Conservation (phyloP, 2,329 filamentous ascomycete genomes). For the Penicillium sp. region DNA sequence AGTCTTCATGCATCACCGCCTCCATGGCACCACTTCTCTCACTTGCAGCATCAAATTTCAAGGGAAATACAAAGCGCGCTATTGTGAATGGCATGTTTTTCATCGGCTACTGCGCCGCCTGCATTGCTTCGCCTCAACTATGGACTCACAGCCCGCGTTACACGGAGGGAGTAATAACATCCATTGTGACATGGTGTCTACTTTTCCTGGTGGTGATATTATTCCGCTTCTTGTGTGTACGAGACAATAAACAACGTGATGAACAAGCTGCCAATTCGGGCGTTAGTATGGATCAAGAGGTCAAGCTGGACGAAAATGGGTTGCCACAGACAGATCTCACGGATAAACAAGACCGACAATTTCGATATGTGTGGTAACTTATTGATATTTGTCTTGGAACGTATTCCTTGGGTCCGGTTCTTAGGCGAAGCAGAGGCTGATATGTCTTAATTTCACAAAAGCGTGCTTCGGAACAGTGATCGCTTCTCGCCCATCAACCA, state of each 20-base stretch:
- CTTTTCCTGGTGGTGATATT: conserved; percentile 13
- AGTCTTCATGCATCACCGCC: conserved; percentile 45
- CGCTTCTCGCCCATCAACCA: too few relatives aligned
- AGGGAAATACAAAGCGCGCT: conserved; percentile 52
- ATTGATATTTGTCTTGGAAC: neutral
- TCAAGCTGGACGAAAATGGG: conserved; percentile 14
- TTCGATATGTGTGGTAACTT: conserved; percentile 10
- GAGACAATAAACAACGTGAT: conserved; percentile 17
- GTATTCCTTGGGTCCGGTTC: neutral
- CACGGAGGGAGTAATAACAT: conserved; percentile 47
- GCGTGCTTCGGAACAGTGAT: too few relatives aligned
- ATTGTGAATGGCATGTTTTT: conserved; percentile 51
- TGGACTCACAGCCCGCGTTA: conserved; percentile 47
- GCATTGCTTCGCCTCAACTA: conserved; percentile 49
- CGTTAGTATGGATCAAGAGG: neutral
- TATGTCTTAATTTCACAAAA: too few relatives aligned
- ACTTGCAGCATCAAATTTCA: conserved; percentile 50
- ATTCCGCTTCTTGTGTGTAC: conserved; percentile 13
- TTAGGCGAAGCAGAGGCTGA: too few relatives aligned
- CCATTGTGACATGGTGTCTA: conserved; percentile 27
- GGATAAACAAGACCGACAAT: conserved; percentile 11
- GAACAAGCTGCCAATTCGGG: neutral
- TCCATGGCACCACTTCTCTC: conserved; percentile 45
- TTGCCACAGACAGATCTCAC: conserved; percentile 13
- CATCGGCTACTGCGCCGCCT: conserved; percentile 50